Base-by-base conservation (phyloP, 768 basidiomycete genomes). In the Pholiota conissans region DNA sequence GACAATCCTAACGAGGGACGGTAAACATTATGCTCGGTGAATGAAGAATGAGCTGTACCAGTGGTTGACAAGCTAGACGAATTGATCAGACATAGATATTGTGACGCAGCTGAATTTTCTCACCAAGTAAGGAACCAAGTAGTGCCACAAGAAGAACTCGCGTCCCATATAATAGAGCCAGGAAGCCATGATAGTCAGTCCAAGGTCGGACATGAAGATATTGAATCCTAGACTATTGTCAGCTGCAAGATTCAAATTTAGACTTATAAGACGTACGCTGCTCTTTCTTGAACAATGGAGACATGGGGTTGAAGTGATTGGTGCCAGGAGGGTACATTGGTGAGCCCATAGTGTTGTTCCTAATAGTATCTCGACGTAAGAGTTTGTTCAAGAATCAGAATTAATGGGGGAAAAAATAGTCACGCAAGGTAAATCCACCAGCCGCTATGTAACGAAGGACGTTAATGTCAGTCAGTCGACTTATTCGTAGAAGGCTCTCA, bases 251-350 rank as follows among this genome's bases (percentile, higher is more conserved):
- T 11, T 10, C 24, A 7, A 20, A 45, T 24, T 22, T 10, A 18
- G 5, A 22, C 20, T 5, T 5, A 45, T 10, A 5, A 8, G 24
- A 24, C 42, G 24, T 45, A 22, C 75, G 68, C 64, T 76, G 74
- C 34, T 71, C 67, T 18, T 67, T 63, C 61, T 76, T 78, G 69
- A 79, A 77, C 28, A 78, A 58, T 3, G 74, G 73, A 0, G 78
- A 78, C 32, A 61, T 53, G 3, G 75, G 75, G 59, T 68, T 61
- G 53, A 79, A 78, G 56, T 76, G 75, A 52, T 80, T 82, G 2
- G 79, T 79, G 3, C 79, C 80, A 3, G 74, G 61, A 2, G 79
- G 79, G 61, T 83, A 78, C 67, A 72, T 74, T 54, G 75, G 81
- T 27, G 65, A 73, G 26, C 79, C 76, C 77, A 81, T 74, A 0